These are phyloP conservation scores for Phytophthora crassamura DNA, from an alignment of 352 stramenopile genomes.

Conservation along the genomic window DNA sequence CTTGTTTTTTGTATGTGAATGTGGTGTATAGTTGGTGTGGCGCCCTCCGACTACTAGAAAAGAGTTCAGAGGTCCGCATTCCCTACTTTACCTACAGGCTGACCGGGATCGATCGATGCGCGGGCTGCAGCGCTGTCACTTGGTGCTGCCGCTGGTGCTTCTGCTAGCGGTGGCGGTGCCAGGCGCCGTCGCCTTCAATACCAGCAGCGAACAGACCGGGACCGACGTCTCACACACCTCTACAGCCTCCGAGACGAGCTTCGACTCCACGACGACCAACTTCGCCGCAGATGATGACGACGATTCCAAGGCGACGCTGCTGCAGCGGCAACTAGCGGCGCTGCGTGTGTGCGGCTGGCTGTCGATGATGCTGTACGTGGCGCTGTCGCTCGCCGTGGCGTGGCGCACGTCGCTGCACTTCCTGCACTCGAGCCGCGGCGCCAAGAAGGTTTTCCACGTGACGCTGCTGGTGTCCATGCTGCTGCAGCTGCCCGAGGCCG, in stretches of 20 bases:
- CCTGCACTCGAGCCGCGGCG: slow-evolving; percentile 47
- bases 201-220: not conserved
- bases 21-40: slow-evolving; percentile 30
- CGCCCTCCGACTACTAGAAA: slow-evolving; percentile 21
- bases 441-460: slow-evolving; percentile 80
- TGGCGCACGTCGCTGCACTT: slow-evolving; percentile 76
- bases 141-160: not conserved
- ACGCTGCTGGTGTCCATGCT: slow-evolving; percentile 69
- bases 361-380: slow-evolving; percentile 62
- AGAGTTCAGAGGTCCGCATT: slow-evolving; percentile 4
- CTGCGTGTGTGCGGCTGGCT: slow-evolving; percentile 69
- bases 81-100: not conserved
- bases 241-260: not conserved
- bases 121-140: slow-evolving; percentile 4
- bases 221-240: not conserved
- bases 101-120: no score
- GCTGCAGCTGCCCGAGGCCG: slow-evolving; percentile 68
- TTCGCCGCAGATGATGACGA: slow-evolving; percentile 15
- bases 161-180: slow-evolving; percentile 14
- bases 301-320: slow-evolving; percentile 15
- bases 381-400: slow-evolving; percentile 63
- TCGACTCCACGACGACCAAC: slow-evolving; percentile 11
- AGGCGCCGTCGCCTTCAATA: slow-evolving; percentile 13
- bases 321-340: slow-evolving; percentile 47
- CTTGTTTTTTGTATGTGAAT: slow-evolving; percentile 19